Evolutionary conservation across 164 flowering plant species (phyloP).

Genomic region (Sedum album): DNA sequence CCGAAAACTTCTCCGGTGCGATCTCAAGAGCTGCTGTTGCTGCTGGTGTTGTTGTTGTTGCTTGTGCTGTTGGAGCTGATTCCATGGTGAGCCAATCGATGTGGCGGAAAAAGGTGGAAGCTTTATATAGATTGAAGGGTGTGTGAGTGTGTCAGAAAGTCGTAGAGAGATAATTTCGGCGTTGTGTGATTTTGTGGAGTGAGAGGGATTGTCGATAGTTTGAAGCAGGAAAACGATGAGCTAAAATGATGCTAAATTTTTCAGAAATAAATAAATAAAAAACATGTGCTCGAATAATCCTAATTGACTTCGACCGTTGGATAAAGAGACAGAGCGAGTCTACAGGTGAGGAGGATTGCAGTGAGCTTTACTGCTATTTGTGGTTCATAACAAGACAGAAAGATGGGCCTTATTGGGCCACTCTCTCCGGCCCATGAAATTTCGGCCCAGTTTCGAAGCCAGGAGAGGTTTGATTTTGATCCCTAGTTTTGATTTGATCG

Average conservation of each 20-base stretch:
- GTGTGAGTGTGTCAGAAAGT: background rate
- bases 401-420: background rate
- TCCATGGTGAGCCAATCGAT: background rate
- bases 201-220: background rate
- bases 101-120: background rate
- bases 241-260: background rate
- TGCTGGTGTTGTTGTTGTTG: background rate
- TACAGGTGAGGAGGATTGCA: background rate
- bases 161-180: background rate
- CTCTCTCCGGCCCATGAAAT: slow-evolving; percentile 23
- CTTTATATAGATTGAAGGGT: background rate
- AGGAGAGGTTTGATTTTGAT: background rate
- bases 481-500: background rate
- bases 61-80: background rate
- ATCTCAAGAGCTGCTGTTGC: background rate
- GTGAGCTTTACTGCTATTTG: background rate
- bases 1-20: slow-evolving; percentile 27
- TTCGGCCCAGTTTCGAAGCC: slow-evolving; percentile 85
- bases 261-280: background rate
- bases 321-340: background rate
- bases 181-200: slow-evolving; percentile 5
- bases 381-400: background rate
- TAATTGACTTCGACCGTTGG: background rate
- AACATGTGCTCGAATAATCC: background rate
- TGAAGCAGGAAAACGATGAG: background rate